Evolutionary conservation across 352 stramenopile species (phyloP), one percentile per base, ranked within the genome.

Genomic region (Phytophthora rubi): DNA sequence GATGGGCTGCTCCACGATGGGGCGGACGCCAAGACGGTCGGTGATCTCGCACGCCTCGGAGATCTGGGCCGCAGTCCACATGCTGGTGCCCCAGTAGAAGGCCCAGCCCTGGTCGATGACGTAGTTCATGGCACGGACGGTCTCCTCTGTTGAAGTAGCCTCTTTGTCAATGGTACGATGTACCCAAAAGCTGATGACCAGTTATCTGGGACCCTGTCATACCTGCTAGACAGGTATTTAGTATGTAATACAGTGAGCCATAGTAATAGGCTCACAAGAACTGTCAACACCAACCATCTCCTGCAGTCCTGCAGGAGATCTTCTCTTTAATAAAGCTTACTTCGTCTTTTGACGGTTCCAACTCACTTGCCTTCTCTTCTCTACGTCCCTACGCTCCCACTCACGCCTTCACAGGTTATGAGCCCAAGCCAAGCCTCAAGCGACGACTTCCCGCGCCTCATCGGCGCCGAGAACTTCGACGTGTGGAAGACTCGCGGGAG

Each of bases 21-120:
- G 77, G 45, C 71, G 69, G 16, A 79, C 65, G 2, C 69, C 71
- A 16, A 81, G 65, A 26, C 71, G 70, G 21, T 85, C 73, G 0
- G 78, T 76, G 39, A 82, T 80, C 21, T 78, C 70, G 42, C 73
- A 81, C 6, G 82, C 83, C 62, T 90, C 70, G 21, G 42, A 35
- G 47, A 89, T 82, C 47, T 89, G 49, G 10, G 82, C 60, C 9
- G 80, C 37, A 18, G 23, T 74, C 81, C 81, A 89, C 26, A 76
- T 57, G 55, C 68, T 82, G 82, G 28, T 30, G 28, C 28, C 28
- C 28, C 28, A 30, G 28, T 30, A 30, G 28, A 30, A 30, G 23
- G 23, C 23, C 23, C 23, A 26, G 23, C 23, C 23, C 23, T 26
- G 23, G 23, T 77, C 26, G 16, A 90, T 76, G 6, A 88, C 44